These are phyloP conservation scores for Alternaria ventricosa DNA, from an alignment of 2,329 filamentous ascomycete species.

Conservation along the genomic window DNA sequence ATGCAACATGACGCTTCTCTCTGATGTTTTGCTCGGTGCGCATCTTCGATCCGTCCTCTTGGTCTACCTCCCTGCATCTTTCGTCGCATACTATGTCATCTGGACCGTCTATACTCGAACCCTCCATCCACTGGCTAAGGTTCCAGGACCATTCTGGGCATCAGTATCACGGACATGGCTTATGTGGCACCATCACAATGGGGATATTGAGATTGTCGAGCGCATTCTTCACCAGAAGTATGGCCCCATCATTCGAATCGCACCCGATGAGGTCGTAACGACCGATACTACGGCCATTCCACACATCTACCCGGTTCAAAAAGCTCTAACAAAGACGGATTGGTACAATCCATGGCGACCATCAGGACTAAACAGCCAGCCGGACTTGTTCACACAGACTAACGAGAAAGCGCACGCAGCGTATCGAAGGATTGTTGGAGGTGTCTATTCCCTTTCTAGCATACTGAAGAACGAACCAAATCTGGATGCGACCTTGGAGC, in stretches of 20 bases:
- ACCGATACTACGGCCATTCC: conserved; percentile 22
- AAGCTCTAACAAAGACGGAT: conserved; percentile 29
- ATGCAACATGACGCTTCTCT: conserved; percentile 5
- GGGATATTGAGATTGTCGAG: conserved; percentile 26
- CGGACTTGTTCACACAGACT: conserved; percentile 25
- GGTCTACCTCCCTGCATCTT: neutral
- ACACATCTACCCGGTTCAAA: conserved; percentile 26
- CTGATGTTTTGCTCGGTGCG: neutral
- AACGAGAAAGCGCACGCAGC: conserved; percentile 19
- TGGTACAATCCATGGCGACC: conserved; percentile 33
- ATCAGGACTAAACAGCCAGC: conserved; percentile 14
- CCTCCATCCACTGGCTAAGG: conserved; percentile 28
- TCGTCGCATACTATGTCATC: conserved; percentile 9
- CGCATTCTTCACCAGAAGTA: conserved; percentile 22
- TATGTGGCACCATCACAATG: conserved; percentile 27
- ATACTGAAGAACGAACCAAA: conserved; percentile 20
- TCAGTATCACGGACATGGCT: conserved; percentile 34
- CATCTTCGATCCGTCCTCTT: neutral
- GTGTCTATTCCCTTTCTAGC: conserved; percentile 22
- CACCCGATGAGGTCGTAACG: conserved; percentile 49
- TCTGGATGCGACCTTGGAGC: conserved; percentile 16
- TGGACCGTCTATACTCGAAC: conserved; percentile 25
- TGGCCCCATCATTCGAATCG: conserved; percentile 57
- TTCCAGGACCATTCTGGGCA: conserved; percentile 32
- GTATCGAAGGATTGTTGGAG: conserved; percentile 18